Base-by-base conservation (phyloP, 306 rosid species). In the Canavalia ensiformis region DNA sequence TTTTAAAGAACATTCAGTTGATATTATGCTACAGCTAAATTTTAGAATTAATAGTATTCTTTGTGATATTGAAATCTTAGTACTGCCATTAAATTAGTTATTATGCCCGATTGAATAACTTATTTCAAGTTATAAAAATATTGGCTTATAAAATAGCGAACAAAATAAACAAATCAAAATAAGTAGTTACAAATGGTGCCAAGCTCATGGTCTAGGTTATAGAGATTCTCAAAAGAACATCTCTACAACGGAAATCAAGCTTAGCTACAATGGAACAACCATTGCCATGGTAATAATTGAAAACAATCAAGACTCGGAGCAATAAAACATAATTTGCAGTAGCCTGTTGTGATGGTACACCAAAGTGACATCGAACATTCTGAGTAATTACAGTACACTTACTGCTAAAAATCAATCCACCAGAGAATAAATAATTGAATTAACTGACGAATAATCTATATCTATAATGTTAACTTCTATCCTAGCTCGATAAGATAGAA, bases 381-480 rank as follows among this genome's bases (percentile, higher is more conserved):
- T 47, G 29, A 58, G 51, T 41, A 58, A 67, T 60, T 72, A 68
- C 68, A 82, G 42, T 64, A 78, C 83, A 84, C 37, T 35, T 42
- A 49, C 13, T 65, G 64, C 77, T 55, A 41, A 34, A 71, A 63
- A 13, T 7, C 7, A 3, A 68, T 63, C 45, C 60, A 1, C n/a
- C 2, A 35, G 12, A 31, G 8, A 73, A 79, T 51, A 81, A 85
- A 68, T 74, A 74, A 68, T 77, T 80, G 58, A 86, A 80, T 83
- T 57, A 58, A 65, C 82, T 29, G 66, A 57, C 47, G 0, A 81
- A 74, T 68, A 33, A 49, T 63, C 37, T 72, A 1, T 7, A 37
- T 58, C 46, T 51, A 62, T 68, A 58, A 67, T 66, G 7, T 34
- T 62, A 59, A 58, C 51, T 58, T 74, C 84, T 74, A 79, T 79